Base-by-base conservation (phyloP, 2,329 filamentous ascomycete species). In the Pseudonectria foliicola region DNA sequence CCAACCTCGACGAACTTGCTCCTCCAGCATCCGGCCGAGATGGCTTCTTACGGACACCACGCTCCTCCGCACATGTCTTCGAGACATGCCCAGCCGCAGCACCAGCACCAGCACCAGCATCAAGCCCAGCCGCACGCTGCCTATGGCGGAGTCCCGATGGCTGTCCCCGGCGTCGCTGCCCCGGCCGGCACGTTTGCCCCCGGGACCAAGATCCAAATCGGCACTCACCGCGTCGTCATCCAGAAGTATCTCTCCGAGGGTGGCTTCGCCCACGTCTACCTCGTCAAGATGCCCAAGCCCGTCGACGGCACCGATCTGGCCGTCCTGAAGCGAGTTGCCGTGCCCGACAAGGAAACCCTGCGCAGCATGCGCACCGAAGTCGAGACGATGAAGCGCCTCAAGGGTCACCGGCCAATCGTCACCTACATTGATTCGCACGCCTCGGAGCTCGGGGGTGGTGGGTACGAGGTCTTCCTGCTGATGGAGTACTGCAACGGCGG, bases 361-460 rank as follows among this genome's bases (percentile, higher is more conserved):
- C 85, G 86, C 44, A 89, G 85, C 62, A 96, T 98, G 92, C 81
- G 92, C 61, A 96, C 82, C 48, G 92, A 98, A 71, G 92, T 98
- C 50, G 92, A 98, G 68, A 98, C 92, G 11, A 98, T 98, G 92
- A 98, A 98, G 79, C 89, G 92, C 64, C 74, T 98, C 52, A 95
- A 95, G 70, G 92, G 92, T 38, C 92, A 96, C 72, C 80, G 81
- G 44, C 83, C 92, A 52, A 96, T 98, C 56, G 92, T 98, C 53
- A 95, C 84, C 39, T 98, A 98, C 65, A 89, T 96, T 60, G 92
- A 98, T 68, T 96, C 90, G 47, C 92, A 98, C 63, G 92, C 92
- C 25, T 95, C 88, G 12, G 89, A 96, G 63, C 69, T 96, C 51
- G 82, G 85, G 52, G 87, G 85, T 33, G 89, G 89, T 27, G 92